Percentiles rank a stretch among this genome's conserved stretches.
Evolutionary conservation across 129 eudicot genomes (phyloP).

Genomic region (Artemisia annua): DNA sequence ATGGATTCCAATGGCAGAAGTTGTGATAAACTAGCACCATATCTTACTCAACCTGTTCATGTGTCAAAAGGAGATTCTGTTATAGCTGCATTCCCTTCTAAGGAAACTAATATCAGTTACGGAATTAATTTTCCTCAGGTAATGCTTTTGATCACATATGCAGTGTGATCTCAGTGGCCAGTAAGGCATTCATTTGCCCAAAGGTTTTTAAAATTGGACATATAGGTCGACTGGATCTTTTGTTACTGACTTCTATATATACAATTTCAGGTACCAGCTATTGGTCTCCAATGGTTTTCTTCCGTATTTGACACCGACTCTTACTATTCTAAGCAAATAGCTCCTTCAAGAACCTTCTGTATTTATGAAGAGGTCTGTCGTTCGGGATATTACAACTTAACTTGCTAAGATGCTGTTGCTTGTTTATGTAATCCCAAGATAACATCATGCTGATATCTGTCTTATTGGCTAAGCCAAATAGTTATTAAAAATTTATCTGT

Average conservation of each 20-base stretch:
- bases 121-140: conserved; percentile 90
- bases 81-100: conserved; percentile 68
- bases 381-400: background rate
- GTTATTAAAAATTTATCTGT: background rate
- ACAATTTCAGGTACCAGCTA: conserved; percentile 57
- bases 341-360: conserved; percentile 91
- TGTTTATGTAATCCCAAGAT: conserved; percentile 12
- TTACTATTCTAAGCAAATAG: conserved; percentile 67
- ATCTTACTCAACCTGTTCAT: conserved; percentile 69
- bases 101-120: conserved; percentile 50
- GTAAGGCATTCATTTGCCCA: no score
- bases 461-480: conserved; percentile 1
- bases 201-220: background rate
- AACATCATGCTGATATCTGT: background rate
- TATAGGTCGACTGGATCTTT: background rate
- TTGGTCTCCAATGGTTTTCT: conserved; percentile 85
- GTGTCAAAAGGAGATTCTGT: conserved; percentile 67
- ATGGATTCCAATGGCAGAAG: conserved; percentile 49
- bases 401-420: conserved; percentile 17
- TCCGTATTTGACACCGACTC: conserved; percentile 36
- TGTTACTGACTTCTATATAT: conserved; percentile 9
- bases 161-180: background rate
- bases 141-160: conserved; percentile 10
- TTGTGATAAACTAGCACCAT: conserved; percentile 77
- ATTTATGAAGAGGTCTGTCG: conserved; percentile 78